Evolutionary conservation across 2,329 filamentous ascomycete species (phyloP).

Genomic region (Fusarium graminum): DNA sequence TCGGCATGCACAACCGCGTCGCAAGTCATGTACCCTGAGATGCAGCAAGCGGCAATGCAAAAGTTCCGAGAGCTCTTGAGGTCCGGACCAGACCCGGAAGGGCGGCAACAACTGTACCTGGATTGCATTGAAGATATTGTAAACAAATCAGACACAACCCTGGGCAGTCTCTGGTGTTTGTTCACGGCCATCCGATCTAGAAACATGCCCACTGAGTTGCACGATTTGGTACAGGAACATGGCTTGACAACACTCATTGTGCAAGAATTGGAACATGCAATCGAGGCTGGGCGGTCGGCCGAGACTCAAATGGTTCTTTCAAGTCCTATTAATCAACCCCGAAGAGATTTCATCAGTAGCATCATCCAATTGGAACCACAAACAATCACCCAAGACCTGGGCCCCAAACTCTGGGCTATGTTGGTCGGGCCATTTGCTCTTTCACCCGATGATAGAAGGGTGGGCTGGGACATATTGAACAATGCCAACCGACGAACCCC

Average conservation of each 20-base stretch:
- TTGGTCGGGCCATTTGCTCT: constrained; percentile 75
- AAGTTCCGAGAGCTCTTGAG: constrained; percentile 72
- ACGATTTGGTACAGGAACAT: constrained; percentile 70
- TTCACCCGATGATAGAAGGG: constrained; percentile 70
- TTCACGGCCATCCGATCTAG: constrained; percentile 60
- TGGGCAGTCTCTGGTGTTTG: constrained; percentile 80
- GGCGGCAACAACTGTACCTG: constrained; percentile 72
- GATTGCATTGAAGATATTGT: constrained; percentile 78
- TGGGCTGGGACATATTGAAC: constrained; percentile 78
- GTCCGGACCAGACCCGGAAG: constrained; percentile 65
- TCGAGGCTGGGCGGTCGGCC: constrained; percentile 49
- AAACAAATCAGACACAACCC: constrained; percentile 70
- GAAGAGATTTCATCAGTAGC: constrained; percentile 67
- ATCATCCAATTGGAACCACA: constrained; percentile 73
- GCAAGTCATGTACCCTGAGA: constrained; percentile 69
- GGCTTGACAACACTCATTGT: constrained; percentile 72
- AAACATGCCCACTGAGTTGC: constrained; percentile 65
- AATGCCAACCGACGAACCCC: constrained; percentile 56
- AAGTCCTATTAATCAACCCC: constrained; percentile 64
- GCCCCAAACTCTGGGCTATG: constrained; percentile 76
- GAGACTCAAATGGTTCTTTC: constrained; percentile 61
- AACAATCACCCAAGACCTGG: constrained; percentile 72
- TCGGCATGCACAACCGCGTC: constrained; percentile 67
- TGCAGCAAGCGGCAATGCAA: constrained; percentile 73
- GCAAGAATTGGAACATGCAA: constrained; percentile 72